Evolutionary conservation across 352 stramenopile genomes (phyloP).

Genomic region (Globisporangium perplexum): DNA sequence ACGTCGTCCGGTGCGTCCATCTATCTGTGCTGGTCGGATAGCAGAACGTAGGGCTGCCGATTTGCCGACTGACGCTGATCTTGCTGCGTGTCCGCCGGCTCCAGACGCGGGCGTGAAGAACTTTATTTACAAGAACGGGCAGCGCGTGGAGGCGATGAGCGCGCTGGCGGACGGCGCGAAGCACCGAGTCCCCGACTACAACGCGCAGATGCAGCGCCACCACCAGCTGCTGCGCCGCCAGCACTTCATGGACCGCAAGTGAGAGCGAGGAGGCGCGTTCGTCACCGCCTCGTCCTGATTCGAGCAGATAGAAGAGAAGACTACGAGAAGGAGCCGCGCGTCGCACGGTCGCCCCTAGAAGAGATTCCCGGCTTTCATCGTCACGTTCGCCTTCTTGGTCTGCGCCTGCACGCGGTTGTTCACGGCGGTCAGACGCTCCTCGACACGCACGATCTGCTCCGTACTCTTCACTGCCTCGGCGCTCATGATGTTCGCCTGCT

Average conservation of each 20-base stretch:
- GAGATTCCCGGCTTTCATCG: conserved; percentile 32
- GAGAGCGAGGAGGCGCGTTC: conserved; percentile 1
- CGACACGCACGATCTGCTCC: conserved; percentile 67
- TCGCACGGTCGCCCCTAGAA: conserved; percentile 18
- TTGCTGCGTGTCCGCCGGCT: not conserved
- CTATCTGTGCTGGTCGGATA: not conserved
- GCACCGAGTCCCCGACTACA: conserved; percentile 71
- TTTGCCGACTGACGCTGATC: not conserved
- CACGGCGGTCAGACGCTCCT: conserved; percentile 56
- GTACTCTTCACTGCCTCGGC: conserved; percentile 59
- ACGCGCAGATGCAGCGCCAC: conserved; percentile 64
- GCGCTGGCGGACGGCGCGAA: conserved; percentile 46
- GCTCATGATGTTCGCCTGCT: conserved; percentile 63
- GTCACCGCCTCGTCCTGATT: not conserved
- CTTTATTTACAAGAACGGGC: conserved; percentile 79
- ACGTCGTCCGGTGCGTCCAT: conserved; percentile 34
- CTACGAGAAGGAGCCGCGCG: too few relatives aligned
- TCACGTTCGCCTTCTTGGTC: conserved; percentile 52
- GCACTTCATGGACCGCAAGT: conserved; percentile 84
- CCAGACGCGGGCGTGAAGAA: conserved; percentile 64
- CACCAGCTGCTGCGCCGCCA: conserved; percentile 74
- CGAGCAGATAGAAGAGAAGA: not conserved
- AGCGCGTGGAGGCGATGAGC: conserved; percentile 48
- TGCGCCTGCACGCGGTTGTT: conserved; percentile 66
- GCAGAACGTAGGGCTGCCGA: not conserved